These are phyloP conservation scores for Scedosporium aurantiacum DNA, from an alignment of 2,329 filamentous ascomycete genomes.

Conservation along the genomic window DNA sequence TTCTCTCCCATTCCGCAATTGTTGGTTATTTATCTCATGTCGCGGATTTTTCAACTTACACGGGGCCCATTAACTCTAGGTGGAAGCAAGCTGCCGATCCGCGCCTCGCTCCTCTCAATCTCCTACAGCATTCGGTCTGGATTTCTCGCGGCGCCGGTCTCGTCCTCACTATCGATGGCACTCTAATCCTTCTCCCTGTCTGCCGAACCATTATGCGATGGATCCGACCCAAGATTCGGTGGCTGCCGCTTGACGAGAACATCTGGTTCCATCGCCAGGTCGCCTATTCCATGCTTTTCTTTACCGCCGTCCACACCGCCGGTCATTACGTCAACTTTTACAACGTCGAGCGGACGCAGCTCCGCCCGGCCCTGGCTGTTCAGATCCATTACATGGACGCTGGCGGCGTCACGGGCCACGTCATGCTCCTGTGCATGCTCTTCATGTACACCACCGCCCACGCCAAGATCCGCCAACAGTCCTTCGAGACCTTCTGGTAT, in stretches of 20 bases:
- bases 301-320: slow-evolving; percentile 63
- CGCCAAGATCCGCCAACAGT: slow-evolving; percentile 86
- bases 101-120: slow-evolving; percentile 67
- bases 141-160: slow-evolving; percentile 88
- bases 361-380: slow-evolving; percentile 69
- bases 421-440: slow-evolving; percentile 97
- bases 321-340: slow-evolving; percentile 98
- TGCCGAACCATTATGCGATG: slow-evolving; percentile 82
- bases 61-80: slow-evolving; percentile 36
- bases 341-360: slow-evolving; percentile 79
- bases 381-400: slow-evolving; percentile 86
- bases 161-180: slow-evolving; percentile 71
- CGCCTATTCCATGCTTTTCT: slow-evolving; percentile 79
- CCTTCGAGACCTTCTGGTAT: slow-evolving; percentile 98
- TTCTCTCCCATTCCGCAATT: not conserved
- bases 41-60: slow-evolving; percentile 13
- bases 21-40: not conserved
- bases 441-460: slow-evolving; percentile 97
- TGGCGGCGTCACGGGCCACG: slow-evolving; percentile 86
- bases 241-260: slow-evolving; percentile 89
- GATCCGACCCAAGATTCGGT: slow-evolving; percentile 76
- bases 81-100: slow-evolving; percentile 61
- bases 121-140: slow-evolving; percentile 82
- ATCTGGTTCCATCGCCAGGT: slow-evolving; percentile 95
- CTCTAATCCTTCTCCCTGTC: slow-evolving; percentile 86